Evolutionary conservation across 148 eudicot genomes (phyloP), one percentile per base, ranked within the genome.

Genomic region (Hydrangea macrophylla): DNA sequence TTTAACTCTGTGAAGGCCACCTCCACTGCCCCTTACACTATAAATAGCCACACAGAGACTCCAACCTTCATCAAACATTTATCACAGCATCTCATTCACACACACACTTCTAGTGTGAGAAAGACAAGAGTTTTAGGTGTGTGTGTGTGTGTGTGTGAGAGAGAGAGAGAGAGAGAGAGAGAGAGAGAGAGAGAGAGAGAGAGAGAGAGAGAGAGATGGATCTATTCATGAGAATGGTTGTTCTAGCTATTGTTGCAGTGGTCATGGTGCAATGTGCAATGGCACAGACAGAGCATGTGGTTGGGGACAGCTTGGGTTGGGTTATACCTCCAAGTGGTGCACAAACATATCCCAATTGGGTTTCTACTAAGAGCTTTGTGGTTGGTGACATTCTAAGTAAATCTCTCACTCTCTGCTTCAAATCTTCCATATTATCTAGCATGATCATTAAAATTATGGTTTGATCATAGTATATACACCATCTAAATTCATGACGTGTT

Each of bases 301-400:
- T 64, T 15, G 68, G 68, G 31, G 68, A 20, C 56, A 64, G 5
- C 27, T 28, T 48, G 26, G 56, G 56, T 30, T 64, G 68, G 68
- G 5, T 2, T 1, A 6, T 64, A 28, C 57, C 68, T 48, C 6
- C 3, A n/a, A 64, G 30, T 20, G 68, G 56, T n/a, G 27, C 57
- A 7, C 1, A 64, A 18, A 26, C 57, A 1, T 30, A 45, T 39
- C 6, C 8, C 10, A 1, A 7, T 0, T 64, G 68, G 68, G 57
- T 40, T 28, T 48, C 68, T 64, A 11, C 5, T 10, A 64, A 45
- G 26, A 20, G 0, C 22, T 64, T 64, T 27, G 8, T 28, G 18
- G 27, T 64, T 5, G 68, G 57, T 2, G 40, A 64, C 39, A 48
- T 13, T 20, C 11, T 64, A 2, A n/a, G 68, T 64, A 48, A 28